Base-by-base conservation (phyloP, 1,284 basidiomycete genomes). In the Apiotrichum domesticum region DNA sequence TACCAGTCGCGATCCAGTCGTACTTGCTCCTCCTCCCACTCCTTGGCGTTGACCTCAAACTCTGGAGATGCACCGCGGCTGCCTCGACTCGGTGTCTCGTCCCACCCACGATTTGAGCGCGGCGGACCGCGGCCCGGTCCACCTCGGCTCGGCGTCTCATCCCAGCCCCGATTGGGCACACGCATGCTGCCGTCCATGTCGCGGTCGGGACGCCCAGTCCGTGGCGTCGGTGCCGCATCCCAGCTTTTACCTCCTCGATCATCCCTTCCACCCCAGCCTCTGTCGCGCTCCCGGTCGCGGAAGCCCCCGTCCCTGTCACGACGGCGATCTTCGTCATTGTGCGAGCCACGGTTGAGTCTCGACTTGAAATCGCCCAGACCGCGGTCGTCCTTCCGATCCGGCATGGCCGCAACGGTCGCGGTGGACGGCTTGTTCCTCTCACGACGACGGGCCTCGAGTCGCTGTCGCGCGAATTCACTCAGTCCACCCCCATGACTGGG, bases 11-110 rank as follows among this genome's bases (percentile, higher is more conserved):
- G 81, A 72, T 97, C 93, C 66, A 96, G 71, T 47, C 82, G 82
- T 7, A 91, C 81, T 72, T 95, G 90, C 72, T 96, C 93, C 65
- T 96, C 92, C 71, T 95, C 93, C 92, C 92, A 97, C 66, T 94
- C 93, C 54, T 88, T 81, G 37, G 83, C 80, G 68, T 77, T 69
- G 14, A 78, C 63, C 13, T 67, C 65, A 34, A 72, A 56, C 33
- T 64, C 68, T 81, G 74, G 44, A 79, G 85, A 84, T 1, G 58
- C 64, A 1, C 62, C 64, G 3, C 66, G 55, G 58, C 84, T 85
- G 81, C 84, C 64, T 86, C 79, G 5, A 79, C 80, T 51, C 79
- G 91, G 91, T 0, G 91, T 94, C 3, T 89, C 87, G 73, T 93
- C 91, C 91, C 91, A 93, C 5, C 80, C 71, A 21, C 57, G 48